Conservation (phyloP, 495 filamentous ascomycete genomes). For the Penicillium cinerascens region DNA sequence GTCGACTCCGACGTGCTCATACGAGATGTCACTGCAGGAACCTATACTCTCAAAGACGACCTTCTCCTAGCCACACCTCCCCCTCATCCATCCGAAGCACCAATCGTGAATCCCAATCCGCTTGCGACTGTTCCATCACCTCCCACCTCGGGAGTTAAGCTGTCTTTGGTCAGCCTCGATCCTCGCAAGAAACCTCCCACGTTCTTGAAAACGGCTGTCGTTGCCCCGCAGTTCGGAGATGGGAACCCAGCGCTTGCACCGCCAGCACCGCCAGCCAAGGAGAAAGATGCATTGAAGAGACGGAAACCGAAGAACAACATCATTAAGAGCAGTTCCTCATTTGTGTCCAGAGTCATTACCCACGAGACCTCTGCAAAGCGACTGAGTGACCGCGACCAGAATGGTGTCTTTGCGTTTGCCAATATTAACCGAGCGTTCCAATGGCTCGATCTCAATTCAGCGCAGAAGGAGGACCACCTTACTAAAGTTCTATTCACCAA, state of each 20-base stretch:
- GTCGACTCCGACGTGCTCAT: conserved; percentile 14
- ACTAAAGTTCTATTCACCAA: conserved; percentile 96
- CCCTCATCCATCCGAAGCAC: conserved; percentile 90
- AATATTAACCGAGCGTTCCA: conserved; percentile 94
- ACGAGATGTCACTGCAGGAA: conserved; percentile 51
- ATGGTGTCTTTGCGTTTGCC: conserved; percentile 85
- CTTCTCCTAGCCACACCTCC: conserved; percentile 90
- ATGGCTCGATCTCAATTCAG: conserved; percentile 66
- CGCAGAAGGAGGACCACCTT: conserved; percentile 70
- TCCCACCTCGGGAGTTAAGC: conserved; percentile 79
- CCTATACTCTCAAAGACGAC: conserved; percentile 84
- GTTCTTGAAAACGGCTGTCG: conserved; percentile 36
- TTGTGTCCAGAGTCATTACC: conserved; percentile 90
- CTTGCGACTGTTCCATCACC: conserved; percentile 78
- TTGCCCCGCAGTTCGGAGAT: conserved; percentile 77
- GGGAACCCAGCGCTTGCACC: conserved; percentile 69
- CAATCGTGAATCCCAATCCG: conserved; percentile 79
- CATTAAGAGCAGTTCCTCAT: conserved; percentile 95
- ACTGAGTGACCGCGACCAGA: conserved; percentile 68
- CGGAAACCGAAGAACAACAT: conserved; percentile 97
- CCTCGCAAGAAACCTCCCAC: conserved; percentile 55
- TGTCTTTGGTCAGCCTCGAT: conserved; percentile 71
- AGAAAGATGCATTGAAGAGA: conserved; percentile 77
- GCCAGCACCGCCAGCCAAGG: conserved; percentile 55
- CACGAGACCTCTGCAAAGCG: conserved; percentile 78